A percentile compares a stretch with the other conserved stretches of the same genome.
Evolutionary conservation across 116 monocot genomes (phyloP).

Genomic region (Iris pallida): DNA sequence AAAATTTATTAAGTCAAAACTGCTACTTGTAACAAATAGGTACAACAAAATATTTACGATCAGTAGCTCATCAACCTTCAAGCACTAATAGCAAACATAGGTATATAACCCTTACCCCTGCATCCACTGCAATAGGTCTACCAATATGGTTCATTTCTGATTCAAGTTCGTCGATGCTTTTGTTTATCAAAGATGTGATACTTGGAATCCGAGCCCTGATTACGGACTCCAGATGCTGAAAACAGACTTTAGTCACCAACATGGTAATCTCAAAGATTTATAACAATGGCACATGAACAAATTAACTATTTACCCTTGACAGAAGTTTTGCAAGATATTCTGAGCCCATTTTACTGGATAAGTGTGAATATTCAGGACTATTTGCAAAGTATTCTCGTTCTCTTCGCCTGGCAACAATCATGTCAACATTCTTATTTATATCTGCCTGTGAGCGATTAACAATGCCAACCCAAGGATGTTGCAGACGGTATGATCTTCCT

Average conservation of each 20-base stretch:
- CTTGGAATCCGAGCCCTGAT: conserved; percentile 73
- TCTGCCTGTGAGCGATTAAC: conserved; percentile 83
- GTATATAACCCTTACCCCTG: conserved; percentile 49
- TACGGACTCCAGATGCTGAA: conserved; percentile 62
- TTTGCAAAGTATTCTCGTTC: conserved; percentile 65
- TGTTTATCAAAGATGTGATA: conserved; percentile 81
- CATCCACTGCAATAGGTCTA: conserved; percentile 73
- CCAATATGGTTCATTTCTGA: conserved; percentile 81
- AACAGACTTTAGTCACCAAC: not conserved
- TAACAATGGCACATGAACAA: too few species aligned
- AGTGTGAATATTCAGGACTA: conserved; percentile 71
- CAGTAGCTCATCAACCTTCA: not conserved
- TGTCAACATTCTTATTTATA: conserved; percentile 85
- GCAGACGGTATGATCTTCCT: conserved; percentile 66
- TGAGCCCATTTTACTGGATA: conserved; percentile 82
- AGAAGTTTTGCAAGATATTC: conserved; percentile 89
- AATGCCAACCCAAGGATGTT: conserved; percentile 85
- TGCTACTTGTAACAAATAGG: not conserved
- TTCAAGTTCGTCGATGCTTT: conserved; percentile 85
- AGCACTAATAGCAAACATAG: not conserved
- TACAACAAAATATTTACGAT: not conserved
- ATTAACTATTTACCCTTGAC: conserved; percentile 36
- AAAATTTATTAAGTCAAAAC: not conserved
- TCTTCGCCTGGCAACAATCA: conserved; percentile 58
- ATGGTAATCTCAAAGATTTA: not conserved